Base-by-base conservation (phyloP, 2,329 filamentous ascomycete genomes). In the Simplicillium sp. region DNA sequence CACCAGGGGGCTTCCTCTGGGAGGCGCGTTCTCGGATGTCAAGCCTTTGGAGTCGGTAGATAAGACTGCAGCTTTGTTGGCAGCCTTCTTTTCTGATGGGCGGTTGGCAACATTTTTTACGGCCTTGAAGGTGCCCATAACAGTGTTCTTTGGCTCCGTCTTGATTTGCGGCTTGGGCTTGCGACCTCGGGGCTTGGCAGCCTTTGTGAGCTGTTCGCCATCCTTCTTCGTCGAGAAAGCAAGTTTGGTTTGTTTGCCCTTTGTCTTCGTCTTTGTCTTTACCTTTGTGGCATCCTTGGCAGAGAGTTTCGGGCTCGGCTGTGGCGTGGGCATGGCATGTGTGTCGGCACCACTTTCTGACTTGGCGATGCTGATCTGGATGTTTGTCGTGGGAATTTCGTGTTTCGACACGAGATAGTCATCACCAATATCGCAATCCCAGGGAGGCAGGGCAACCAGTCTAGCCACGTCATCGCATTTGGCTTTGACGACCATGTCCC, bases 401-500 rank as follows among this genome's bases (percentile, higher is more conserved):
- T 68, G 64, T 41, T 62, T 60, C 11, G 70, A 65, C 28, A 71
- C 61, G 40, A 67, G 65, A 39, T 67, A 67, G 35, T 70, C 69
- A 32, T 69, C 61, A 15, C 73, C 73, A 42, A 74, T 70, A 46
- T 70, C 66, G 48, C 57, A 55, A 43, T 82, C 71, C 70, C 75
- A 81, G 13, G 59, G 73, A 4, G 77, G 76, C 18, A 83, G 59
- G 16, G 76, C 76, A 13, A 80, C 84, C 32, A 87, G 68, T 37
- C 73, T 73, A 15, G 92, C 92, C 32, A 98, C 83, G 48, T 88
- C 81, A 57, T 98, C 92, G 56, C 87, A 92, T 52, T 84, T 84
- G 15, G 87, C 89, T 48, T 80, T 80, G 29, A 98, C 84, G 14
- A 97, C 79, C 45, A 96, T 65, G 60, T 98, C 92, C 84, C 89